Evolutionary conservation across 805 yeast species (phyloP), one percentile per base, ranked within the genome.

Genomic region (Saturnispora galanensis): DNA sequence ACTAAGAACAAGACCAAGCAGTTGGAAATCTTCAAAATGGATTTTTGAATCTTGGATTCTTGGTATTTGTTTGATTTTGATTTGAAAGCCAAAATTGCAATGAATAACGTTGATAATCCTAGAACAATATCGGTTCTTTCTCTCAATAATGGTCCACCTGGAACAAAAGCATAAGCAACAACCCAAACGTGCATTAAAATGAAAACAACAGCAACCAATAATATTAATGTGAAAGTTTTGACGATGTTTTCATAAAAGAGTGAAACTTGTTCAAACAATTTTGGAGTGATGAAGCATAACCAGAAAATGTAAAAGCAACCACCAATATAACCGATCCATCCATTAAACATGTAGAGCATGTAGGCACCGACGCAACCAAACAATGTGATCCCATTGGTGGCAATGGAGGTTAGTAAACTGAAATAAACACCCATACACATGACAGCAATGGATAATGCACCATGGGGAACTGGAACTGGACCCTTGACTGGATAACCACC

Each of bases 81-180:
- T 47, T 65, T 66, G 30, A 53, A 58, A 1, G 80, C 66, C 21
- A 54, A 39, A 12, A 90, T 90, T 6, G 69, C 48, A 2, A 86
- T 64, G 38, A 73, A 57, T 0, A 62, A 50, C 38, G 80, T 76
- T 12, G 93, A 77, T 8, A 66, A 49, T 5, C 73, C 73, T 37
- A 88, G 62, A 2, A 93, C 75, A 38, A 84, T 62, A 60, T 87
- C 95, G 1, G 93, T 81, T 60, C 96, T 76, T 63, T 93, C 98
- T 57, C 98, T 76, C 42, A 93, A 68, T 17, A 84, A 49, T 59
- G 82, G 81, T 8, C 98, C 98, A 48, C 86, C 89, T 10, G 98
- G 98, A 39, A 93, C 98, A 66, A 93, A 93, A 0, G 98, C 97
- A 63, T 93, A 93, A 0, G 98, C 98, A 38, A 93, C 97, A 36